Evolutionary conservation across 2,329 filamentous ascomycete genomes (phyloP).

Genomic region (Arthrobotrys sphaeroides): DNA sequence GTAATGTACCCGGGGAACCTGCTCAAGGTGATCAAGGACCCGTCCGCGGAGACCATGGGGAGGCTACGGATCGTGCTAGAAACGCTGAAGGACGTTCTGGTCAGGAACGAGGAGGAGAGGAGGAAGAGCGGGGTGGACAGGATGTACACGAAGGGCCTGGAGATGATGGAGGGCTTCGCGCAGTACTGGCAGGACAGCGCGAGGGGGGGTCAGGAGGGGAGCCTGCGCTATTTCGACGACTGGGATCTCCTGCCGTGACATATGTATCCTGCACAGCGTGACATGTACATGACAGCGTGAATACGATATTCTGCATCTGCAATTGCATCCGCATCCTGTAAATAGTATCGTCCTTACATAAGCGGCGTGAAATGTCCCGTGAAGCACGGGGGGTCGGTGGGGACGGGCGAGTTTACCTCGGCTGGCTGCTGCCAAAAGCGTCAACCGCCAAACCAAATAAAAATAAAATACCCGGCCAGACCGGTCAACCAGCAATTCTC

Average conservation of each 20-base stretch:
- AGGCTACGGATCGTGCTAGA: conserved; percentile 30
- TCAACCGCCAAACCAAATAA: too few relatives aligned
- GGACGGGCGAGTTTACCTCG: too few relatives aligned
- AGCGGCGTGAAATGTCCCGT: too few relatives aligned
- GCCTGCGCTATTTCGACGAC: conserved; percentile 43
- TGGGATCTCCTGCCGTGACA: conserved; percentile 9
- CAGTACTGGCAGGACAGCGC: conserved; percentile 36
- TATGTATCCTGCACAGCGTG: background rate
- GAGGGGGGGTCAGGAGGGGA: background rate
- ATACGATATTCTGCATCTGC: too few relatives aligned
- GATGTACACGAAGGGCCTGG: conserved; percentile 46
- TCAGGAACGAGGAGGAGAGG: conserved; percentile 33
- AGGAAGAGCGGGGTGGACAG: conserved; percentile 39
- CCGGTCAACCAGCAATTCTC: too few relatives aligned
- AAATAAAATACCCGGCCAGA: too few relatives aligned
- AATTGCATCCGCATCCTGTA: too few relatives aligned
- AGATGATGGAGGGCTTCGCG: conserved; percentile 53
- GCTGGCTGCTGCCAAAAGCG: too few relatives aligned
- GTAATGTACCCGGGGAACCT: conserved; percentile 45
- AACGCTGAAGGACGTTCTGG: conserved; percentile 39
- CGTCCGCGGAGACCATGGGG: conserved; percentile 9
- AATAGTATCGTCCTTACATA: too few relatives aligned
- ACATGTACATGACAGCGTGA: background rate
- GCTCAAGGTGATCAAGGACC: conserved; percentile 38
- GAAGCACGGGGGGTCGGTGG: too few relatives aligned